Percentiles rank a stretch among this genome's conserved stretches.
These are phyloP conservation scores for Colletotrichum falcatum DNA, from an alignment of 2,329 filamentous ascomycete genomes.

Conservation along the genomic window DNA sequence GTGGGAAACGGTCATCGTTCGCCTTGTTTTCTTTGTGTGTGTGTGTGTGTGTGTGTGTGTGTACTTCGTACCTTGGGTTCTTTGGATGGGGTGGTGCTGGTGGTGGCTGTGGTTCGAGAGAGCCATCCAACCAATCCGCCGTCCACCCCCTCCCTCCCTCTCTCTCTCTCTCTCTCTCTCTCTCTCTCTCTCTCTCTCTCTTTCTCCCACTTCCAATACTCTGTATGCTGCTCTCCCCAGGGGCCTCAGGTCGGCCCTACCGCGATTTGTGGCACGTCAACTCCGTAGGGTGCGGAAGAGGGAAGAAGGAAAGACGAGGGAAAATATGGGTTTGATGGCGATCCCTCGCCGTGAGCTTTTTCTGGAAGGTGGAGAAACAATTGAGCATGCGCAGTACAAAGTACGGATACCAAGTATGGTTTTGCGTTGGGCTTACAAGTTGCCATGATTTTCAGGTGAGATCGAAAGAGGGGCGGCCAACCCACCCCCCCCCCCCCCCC, in stretches of 20 bases:
- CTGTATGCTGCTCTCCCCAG: neutral
- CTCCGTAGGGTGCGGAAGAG: neutral
- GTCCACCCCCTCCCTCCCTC: too few relatives aligned
- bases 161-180: neutral
- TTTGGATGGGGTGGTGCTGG: constrained; percentile 3
- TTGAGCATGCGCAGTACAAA: too few relatives aligned
- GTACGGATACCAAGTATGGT: too few relatives aligned
- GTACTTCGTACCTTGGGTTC: neutral
- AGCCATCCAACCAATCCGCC: neutral
- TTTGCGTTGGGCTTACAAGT: neutral
- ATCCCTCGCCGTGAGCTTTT: too few relatives aligned
- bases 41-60: too few relatives aligned
- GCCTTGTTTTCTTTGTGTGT: constrained; percentile 29
- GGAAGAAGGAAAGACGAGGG: neutral
- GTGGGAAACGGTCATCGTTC: constrained; percentile 37
- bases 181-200: neutral
- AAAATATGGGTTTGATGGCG: neutral
- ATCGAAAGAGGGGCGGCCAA: neutral
- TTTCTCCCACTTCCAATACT: neutral
- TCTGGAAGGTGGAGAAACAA: neutral
- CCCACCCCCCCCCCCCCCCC: too few relatives aligned
- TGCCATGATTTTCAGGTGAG: constrained; percentile 1
- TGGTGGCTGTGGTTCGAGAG: neutral
- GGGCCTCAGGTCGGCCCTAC: constrained; percentile 1
- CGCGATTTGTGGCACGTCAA: neutral